Evolutionary conservation across 768 basidiomycete species (phyloP), one percentile per base, ranked within the genome.

Genomic region (Rubroboletus pulcherrimus): DNA sequence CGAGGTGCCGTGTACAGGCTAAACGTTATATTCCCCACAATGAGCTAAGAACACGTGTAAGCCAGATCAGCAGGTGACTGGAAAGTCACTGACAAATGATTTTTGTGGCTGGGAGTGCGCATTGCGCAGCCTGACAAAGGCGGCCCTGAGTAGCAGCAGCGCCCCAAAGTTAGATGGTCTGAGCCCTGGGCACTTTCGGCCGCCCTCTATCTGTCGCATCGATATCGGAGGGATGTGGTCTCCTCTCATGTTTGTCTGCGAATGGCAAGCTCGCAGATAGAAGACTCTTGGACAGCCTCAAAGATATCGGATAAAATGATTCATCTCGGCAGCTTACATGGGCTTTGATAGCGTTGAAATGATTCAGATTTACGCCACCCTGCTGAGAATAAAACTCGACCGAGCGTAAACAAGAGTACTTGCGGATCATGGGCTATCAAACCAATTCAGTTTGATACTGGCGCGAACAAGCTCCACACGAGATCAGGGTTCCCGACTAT

Each of bases 1-100:
- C 43, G 46, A 38, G 57, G 59, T 34, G 4, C 24, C 49, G 12
- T 15, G 45, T 47, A n/a, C 21, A 48, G 7, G 14, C 42, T 49
- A 56, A 69, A 64, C 56, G 58, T 51, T 58, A 67, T 56, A 49
- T 65, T 56, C 64, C 55, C 59, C 67, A 33, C 62, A 68, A 57
- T 61, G 51, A 66, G 56, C 53, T 59, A 56, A 58, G 51, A 24
- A 64, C 55, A 50, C 60, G 49, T 41, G 34, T 55, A 39, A 53
- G 35, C 42, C 53, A 48, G 64, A 68, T 61, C 61, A 56, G 38
- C 54, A 48, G 10, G 44, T 24, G 41, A 42, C 29, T 7, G 39
- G 17, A 52, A 58, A 40, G 7, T 1, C 6, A 39, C 7, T 39
- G n/a, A 34, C 47, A 49, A 43, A 6, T 24, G 24, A 34, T 17